These are phyloP conservation scores for Stachybotrys echinatus DNA, from an alignment of 2,329 filamentous ascomycete genomes.

Conservation along the genomic window DNA sequence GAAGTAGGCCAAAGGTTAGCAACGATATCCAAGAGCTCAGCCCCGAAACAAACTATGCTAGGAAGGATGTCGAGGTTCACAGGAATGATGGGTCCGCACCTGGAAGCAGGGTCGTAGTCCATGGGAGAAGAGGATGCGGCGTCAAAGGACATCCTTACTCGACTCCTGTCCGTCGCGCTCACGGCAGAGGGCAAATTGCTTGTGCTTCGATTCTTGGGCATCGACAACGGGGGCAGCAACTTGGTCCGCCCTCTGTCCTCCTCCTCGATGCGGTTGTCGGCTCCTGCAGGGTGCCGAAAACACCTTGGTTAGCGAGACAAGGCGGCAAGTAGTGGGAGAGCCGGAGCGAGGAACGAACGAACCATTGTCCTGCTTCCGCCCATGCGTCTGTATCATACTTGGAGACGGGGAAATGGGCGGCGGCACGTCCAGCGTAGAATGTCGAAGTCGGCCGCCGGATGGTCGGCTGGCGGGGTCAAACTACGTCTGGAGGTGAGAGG, in stretches of 20 bases:
- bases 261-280: slow-evolving; percentile 25
- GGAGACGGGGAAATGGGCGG: slow-evolving; percentile 18
- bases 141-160: slow-evolving; percentile 74
- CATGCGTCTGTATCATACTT: slow-evolving; percentile 40
- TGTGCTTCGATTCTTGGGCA: slow-evolving; percentile 63
- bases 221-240: slow-evolving; percentile 40
- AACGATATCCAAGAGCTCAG: slow-evolving; percentile 3
- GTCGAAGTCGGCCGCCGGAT: slow-evolving; percentile 3
- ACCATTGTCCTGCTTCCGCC: slow-evolving; percentile 35
- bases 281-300: slow-evolving; percentile 18
- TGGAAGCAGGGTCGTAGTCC: slow-evolving; percentile 68
- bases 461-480: slow-evolving; percentile 16
- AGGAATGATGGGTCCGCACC: slow-evolving; percentile 41
- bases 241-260: slow-evolving; percentile 38
- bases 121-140: slow-evolving; percentile 50
- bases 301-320: slow-evolving; percentile 8
- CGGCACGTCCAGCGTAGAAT: neutral
- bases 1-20: slow-evolving; percentile 22
- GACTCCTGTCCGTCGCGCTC: slow-evolving; percentile 49
- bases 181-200: slow-evolving; percentile 49
- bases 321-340: slow-evolving; percentile 2
- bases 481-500: neutral
- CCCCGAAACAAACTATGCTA: slow-evolving; percentile 1
- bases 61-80: no score
- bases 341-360: slow-evolving; percentile 10